phyloP scores from a whole-genome alignment of 768 basidiomycete genomes.

The Mycena leptocephala region DNA sequence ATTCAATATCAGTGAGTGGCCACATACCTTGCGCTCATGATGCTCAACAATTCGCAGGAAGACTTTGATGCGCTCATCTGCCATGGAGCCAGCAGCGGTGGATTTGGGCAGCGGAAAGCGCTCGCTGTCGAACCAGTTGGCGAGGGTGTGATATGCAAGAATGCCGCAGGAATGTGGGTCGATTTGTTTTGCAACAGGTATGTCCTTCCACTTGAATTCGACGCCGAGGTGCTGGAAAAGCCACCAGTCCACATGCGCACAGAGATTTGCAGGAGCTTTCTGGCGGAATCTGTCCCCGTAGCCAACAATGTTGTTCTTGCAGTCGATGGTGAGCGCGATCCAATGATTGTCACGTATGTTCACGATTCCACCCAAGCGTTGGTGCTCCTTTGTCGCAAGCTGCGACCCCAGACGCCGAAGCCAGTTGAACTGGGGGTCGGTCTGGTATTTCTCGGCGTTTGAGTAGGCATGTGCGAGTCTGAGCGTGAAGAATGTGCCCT shows the following conservation, averaged over 20 bases:
- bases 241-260: constrained; percentile 15
- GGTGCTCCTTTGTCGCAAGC: constrained; percentile 2
- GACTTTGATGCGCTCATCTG: too few species aligned
- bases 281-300: constrained; percentile 3
- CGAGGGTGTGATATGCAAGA: too few species aligned
- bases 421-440: background rate
- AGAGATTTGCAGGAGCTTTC: background rate
- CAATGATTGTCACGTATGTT: constrained; percentile 22
- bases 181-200: constrained; percentile 1
- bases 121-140: too few species aligned
- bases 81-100: too few species aligned
- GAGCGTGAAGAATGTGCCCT: constrained; percentile 13
- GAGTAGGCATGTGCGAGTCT: background rate
- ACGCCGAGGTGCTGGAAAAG: constrained; percentile 16
- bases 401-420: constrained; percentile 6
- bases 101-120: too few species aligned
- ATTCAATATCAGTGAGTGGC: background rate
- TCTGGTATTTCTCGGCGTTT: constrained; percentile 1
- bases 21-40: constrained; percentile 4
- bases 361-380: background rate
- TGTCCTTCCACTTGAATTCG: constrained; percentile 3
- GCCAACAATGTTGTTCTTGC: background rate
- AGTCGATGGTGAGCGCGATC: constrained; percentile 23
- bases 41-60: constrained; percentile 10
- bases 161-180: constrained; percentile 12